Evolutionary conservation across 2,329 filamentous ascomycete genomes (phyloP).

Genomic region (Pseudogymnoascus sp.): DNA sequence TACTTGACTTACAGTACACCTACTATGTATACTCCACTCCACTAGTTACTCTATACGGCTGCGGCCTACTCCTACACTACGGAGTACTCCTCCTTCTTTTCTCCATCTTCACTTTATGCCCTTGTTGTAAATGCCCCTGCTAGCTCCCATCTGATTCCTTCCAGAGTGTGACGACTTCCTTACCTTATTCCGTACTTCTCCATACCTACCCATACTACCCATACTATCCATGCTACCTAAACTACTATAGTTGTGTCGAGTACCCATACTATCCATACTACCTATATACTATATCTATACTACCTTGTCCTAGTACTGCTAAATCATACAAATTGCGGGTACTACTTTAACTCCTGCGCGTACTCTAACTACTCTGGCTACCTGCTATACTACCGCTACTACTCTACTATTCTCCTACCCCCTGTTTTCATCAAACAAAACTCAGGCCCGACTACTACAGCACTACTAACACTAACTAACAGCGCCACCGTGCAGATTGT

Average conservation of each 20-base stretch:
- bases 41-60: not conserved
- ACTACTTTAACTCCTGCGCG: not conserved
- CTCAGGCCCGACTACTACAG: not conserved
- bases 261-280: not conserved
- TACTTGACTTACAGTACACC: too few relatives aligned
- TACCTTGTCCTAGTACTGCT: not conserved
- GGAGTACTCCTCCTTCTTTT: not conserved
- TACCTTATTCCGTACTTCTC: not conserved
- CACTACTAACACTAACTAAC: not conserved
- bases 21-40: not conserved
- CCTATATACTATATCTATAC: not conserved
- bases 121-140: not conserved
- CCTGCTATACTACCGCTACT: not conserved
- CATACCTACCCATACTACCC: not conserved
- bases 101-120: not conserved
- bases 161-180: not conserved
- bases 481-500: not conserved
- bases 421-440: conserved; percentile 1
- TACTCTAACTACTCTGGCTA: not conserved
- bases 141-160: conserved; percentile 3
- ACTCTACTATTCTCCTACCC: not conserved
- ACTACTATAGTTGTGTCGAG: not conserved
- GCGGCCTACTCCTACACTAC: not conserved
- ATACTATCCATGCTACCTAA: not conserved
- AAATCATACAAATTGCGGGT: not conserved